phyloP scores from a whole-genome alignment of 2,329 filamentous ascomycete species.

The Penicillium palitans region DNA sequence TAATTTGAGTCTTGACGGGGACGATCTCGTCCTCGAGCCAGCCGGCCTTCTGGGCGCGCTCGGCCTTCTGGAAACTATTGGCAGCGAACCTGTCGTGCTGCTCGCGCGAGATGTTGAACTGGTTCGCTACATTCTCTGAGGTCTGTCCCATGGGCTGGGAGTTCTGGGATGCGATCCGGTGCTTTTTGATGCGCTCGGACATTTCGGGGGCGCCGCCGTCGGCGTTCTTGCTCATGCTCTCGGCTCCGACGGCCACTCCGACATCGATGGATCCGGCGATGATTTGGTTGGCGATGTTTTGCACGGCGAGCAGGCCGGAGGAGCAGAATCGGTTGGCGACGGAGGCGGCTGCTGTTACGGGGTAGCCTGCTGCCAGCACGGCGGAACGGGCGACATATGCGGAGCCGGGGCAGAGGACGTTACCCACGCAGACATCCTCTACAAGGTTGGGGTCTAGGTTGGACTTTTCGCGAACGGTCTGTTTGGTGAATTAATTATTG shows the following conservation, averaged over 20 bases:
- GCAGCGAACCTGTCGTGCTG: slow-evolving; percentile 84
- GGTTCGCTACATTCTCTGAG: slow-evolving; percentile 88
- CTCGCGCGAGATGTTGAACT: slow-evolving; percentile 66
- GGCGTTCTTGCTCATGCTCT: slow-evolving; percentile 89
- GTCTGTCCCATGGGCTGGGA: slow-evolving; percentile 90
- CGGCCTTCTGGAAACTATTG: slow-evolving; percentile 79
- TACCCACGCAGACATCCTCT: slow-evolving; percentile 86
- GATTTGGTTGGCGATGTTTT: slow-evolving; percentile 92
- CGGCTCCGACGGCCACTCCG: slow-evolving; percentile 84
- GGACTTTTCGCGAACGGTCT: slow-evolving; percentile 75
- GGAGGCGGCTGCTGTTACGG: slow-evolving; percentile 74
- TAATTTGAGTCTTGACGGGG: slow-evolving; percentile 76
- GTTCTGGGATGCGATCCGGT: slow-evolving; percentile 81
- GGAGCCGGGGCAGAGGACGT: slow-evolving; percentile 81
- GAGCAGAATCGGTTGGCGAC: slow-evolving; percentile 89
- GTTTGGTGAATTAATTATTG: background rate
- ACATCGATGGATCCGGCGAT: slow-evolving; percentile 85
- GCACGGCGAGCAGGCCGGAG: slow-evolving; percentile 81
- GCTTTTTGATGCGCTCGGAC: slow-evolving; percentile 72
- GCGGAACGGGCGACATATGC: slow-evolving; percentile 90
- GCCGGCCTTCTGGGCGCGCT: slow-evolving; percentile 75
- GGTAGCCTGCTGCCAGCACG: slow-evolving; percentile 81
- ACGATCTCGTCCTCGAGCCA: slow-evolving; percentile 86
- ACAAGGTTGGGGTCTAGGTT: slow-evolving; percentile 82
- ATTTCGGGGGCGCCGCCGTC: slow-evolving; percentile 80